Evolutionary conservation across 2,329 filamentous ascomycete species (phyloP).

Genomic region (Arthrobotrys conoides): DNA sequence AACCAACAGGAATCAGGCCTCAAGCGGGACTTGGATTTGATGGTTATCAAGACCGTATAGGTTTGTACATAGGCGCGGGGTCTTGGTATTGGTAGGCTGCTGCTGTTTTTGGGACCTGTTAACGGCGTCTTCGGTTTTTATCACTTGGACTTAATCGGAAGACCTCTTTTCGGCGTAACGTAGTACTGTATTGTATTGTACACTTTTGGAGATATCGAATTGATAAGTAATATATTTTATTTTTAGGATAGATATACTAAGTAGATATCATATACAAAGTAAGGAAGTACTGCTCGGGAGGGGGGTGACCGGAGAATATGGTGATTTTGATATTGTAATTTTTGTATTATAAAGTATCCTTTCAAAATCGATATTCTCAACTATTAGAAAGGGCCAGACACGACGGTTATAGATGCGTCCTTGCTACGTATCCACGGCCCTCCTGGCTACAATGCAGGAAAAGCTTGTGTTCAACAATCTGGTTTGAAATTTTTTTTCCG

Average conservation of each 20-base stretch:
- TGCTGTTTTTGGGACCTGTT: slow-evolving; percentile 28
- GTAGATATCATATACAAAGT: neutral
- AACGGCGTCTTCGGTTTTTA: slow-evolving; percentile 54
- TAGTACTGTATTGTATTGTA: slow-evolving; percentile 30
- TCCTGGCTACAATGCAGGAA: slow-evolving; percentile 46
- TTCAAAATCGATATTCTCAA: neutral
- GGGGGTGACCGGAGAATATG: slow-evolving; percentile 1
- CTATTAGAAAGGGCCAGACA: slow-evolving; percentile 16
- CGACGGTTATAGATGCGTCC: slow-evolving; percentile 58
- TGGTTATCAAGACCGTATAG: slow-evolving; percentile 1
- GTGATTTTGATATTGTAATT: slow-evolving; percentile 12
- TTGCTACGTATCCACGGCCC: slow-evolving; percentile 34
- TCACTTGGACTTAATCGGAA: slow-evolving; percentile 36
- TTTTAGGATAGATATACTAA: neutral
- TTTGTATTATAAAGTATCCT: neutral
- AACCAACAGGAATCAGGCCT: slow-evolving; percentile 9
- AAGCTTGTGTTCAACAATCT: slow-evolving; percentile 60
- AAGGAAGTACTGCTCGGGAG: neutral
- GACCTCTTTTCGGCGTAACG: slow-evolving; percentile 46
- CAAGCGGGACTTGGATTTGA: slow-evolving; percentile 2
- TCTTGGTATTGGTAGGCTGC: slow-evolving; percentile 35
- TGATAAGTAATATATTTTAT: neutral
- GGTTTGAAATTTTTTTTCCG: slow-evolving; percentile 22
- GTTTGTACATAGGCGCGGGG: slow-evolving; percentile 44
- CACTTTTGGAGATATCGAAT: slow-evolving; percentile 24